Percentiles rank a stretch among this genome's conserved stretches.
These are phyloP conservation scores for Talaromyces sp. DNA, from an alignment of 2,329 filamentous ascomycete species.

Conservation along the genomic window DNA sequence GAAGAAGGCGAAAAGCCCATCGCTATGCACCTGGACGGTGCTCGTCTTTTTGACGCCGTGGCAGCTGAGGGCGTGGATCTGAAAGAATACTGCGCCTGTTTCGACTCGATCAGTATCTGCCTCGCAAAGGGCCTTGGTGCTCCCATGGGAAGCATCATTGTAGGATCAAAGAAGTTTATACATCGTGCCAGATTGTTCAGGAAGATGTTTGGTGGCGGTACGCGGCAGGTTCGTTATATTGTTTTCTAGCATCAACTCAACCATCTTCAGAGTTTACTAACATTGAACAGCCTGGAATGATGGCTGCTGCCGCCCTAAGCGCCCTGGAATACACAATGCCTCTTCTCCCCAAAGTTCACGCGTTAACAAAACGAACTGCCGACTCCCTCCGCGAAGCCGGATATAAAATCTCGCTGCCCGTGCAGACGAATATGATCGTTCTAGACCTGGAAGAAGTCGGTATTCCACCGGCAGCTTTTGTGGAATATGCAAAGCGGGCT, in stretches of 20 bases:
- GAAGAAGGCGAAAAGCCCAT: constrained; percentile 22
- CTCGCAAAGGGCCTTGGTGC: constrained; percentile 31
- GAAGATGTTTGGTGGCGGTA: constrained; percentile 32
- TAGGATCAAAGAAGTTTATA: constrained; percentile 25
- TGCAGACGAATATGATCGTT: constrained; percentile 27
- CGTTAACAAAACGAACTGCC: constrained; percentile 20
- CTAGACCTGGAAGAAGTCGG: constrained; percentile 21
- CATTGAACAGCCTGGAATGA: constrained; percentile 23
- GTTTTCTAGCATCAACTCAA: too few relatives aligned
- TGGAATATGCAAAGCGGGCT: constrained; percentile 20
- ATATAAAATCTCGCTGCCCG: constrained; percentile 22
- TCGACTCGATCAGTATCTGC: constrained; percentile 32
- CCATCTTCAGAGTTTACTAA: not conserved
- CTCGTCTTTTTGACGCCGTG: constrained; percentile 28
- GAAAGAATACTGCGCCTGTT: constrained; percentile 27
- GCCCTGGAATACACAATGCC: constrained; percentile 23
- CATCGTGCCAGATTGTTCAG: constrained; percentile 27
- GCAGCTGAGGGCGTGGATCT: constrained; percentile 22
- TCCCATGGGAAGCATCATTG: constrained; percentile 30
- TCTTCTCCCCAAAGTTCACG: constrained; percentile 21
- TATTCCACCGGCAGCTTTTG: constrained; percentile 19
- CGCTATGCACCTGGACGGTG: constrained; percentile 29
- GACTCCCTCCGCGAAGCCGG: constrained; percentile 18
- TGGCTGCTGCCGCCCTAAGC: constrained; percentile 24
- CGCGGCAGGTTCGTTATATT: constrained; percentile 22